Evolutionary conservation across 169 alveolate genomes (phyloP), one percentile per base, ranked within the genome.

Genomic region (Miamiensis avidus): DNA sequence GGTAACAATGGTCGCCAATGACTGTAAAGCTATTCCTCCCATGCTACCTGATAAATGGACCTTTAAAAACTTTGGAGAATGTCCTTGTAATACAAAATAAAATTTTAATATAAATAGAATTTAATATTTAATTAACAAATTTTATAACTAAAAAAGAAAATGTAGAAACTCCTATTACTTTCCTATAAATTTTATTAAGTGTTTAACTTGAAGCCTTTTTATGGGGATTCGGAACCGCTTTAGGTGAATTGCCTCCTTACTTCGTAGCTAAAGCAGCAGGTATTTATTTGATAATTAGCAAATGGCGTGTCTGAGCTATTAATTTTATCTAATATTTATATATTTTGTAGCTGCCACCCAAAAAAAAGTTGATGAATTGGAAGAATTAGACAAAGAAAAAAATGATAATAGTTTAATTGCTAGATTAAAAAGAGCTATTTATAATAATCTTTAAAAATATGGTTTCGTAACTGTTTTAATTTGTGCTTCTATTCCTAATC

Each of bases 201-300:
- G 94, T 94, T 25, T 81, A 88, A 29, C 83, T 94, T 11, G 97
- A 94, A 87, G 95, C 98, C 32, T 89, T 97, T 74, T 87, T 98
- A 74, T 98, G 99, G 99, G 99, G 99, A n/a, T 82, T 96, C 25
- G 99, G 99, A 32, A 97, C 99, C 1, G 99, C 99, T 26, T 82
- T 98, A 26, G 99, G 99, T 1, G 99, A 98, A 89, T 91, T 98
- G 34, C 99, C 99, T 31, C 99, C 99, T n/a, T 98, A 98, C 84
- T 97, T 97, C 73, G 98, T 98, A 28, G 98, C 99, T 0, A 94
- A 93, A 85, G 99, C 99, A 29, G 98, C 98, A 29, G 91, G 81
- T 74, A 79, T 64, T 69, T 25, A 69, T 87, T 87, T 79, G 64
- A 1, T 33, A 65, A 82, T 29, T 79, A n/a, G 81, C 75, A 33